These are phyloP conservation scores for Nicotiana knightiana DNA, from an alignment of 257 asterid species.

Conservation along the genomic window DNA sequence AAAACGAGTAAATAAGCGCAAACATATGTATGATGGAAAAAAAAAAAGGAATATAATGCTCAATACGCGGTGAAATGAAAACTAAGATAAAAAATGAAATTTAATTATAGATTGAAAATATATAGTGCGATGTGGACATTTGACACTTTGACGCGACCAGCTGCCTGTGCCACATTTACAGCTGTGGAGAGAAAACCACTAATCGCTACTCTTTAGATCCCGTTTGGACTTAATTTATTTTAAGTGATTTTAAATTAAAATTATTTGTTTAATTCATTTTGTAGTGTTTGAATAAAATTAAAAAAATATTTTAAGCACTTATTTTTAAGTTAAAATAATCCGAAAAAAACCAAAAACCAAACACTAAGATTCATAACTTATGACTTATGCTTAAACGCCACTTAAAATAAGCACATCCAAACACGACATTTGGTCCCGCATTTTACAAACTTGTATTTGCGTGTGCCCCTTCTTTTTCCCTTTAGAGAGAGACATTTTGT, in stretches of 20 bases:
- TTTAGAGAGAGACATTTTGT: not conserved
- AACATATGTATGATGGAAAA: not conserved
- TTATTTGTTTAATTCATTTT: too few species aligned
- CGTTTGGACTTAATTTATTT: too few species aligned
- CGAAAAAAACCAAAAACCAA: too few species aligned
- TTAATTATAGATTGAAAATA: too few species aligned
- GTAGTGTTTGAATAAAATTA: too few species aligned
- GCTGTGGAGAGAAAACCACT: not conserved
- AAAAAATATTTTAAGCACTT: too few species aligned
- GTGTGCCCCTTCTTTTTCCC: not conserved
- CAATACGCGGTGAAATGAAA: not conserved
- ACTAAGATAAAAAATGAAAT: not conserved
- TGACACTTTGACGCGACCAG: slow-evolving; percentile 7
- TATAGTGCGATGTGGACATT: not conserved
- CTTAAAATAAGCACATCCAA: too few species aligned
- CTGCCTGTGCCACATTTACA: slow-evolving; percentile 7
- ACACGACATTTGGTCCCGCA: not conserved
- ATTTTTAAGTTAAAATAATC: too few species aligned
- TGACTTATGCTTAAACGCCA: too few species aligned
- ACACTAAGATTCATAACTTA: too few species aligned
- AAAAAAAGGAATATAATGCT: not conserved
- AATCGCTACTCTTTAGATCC: not conserved
- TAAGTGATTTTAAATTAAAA: too few species aligned
- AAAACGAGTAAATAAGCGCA: not conserved
- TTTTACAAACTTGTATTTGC: not conserved